Evolutionary conservation across 495 filamentous ascomycete species (phyloP).

Genomic region (Hypoxylon fuscum): DNA sequence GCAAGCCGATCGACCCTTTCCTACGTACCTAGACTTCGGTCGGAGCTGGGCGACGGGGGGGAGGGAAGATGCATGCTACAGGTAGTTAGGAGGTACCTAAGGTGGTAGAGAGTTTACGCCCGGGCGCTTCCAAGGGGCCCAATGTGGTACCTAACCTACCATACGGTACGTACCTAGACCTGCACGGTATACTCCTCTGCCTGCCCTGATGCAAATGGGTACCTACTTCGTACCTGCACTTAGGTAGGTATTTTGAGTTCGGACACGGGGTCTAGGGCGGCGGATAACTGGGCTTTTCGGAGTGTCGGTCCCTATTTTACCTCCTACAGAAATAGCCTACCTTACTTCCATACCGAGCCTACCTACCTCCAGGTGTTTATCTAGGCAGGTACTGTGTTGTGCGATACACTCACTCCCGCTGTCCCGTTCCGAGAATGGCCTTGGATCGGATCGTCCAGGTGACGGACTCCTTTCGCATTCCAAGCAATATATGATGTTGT

Average conservation of each 20-base stretch:
- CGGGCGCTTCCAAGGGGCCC: no score
- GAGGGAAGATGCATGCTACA: no score
- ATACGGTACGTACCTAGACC: no score
- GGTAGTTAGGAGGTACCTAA: no score
- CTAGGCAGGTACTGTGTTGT: not conserved
- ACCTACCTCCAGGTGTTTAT: not conserved
- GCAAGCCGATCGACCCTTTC: conserved; percentile 21
- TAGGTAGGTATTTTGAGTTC: conserved; percentile 14
- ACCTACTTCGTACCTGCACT: conserved; percentile 15
- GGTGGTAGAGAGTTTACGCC: conserved; percentile 14
- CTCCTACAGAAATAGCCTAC: conserved; percentile 8
- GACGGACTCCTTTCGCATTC: not conserved
- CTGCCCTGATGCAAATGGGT: not conserved
- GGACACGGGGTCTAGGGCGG: conserved; percentile 38
- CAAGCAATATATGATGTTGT: not conserved
- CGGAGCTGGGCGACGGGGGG: conserved; percentile 17
- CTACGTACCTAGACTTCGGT: conserved; percentile 15
- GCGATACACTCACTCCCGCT: no score
- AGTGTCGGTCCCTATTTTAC: conserved; percentile 41
- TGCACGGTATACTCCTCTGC: not conserved
- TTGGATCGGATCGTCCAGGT: not conserved
- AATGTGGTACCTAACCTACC: no score
- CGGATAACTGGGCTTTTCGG: conserved; percentile 33
- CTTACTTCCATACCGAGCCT: conserved; percentile 7
- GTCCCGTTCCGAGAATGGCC: no score